phyloP scores from a whole-genome alignment of 192 early-diverging fungal genomes.

The Coemansia sp. region DNA sequence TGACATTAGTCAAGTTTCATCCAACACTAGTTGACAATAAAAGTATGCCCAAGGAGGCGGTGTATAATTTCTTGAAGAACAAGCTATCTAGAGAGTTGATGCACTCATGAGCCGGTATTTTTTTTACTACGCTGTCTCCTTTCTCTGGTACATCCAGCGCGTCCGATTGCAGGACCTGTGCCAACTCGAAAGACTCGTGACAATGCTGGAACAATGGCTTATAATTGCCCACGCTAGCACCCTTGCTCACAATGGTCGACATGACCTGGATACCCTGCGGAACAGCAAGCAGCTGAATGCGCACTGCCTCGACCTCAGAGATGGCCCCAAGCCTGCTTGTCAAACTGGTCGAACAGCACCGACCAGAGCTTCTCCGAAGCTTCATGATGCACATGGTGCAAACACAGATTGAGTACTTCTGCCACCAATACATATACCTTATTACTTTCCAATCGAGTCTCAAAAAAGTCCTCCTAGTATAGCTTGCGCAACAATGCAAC shows the following conservation, averaged over 20 bases:
- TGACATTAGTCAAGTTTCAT: too few species aligned
- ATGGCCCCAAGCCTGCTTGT: conserved; percentile 24
- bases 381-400: conserved; percentile 35
- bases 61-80: too few species aligned
- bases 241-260: conserved; percentile 48
- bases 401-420: conserved; percentile 42
- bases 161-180: background rate
- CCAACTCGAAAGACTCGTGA: conserved; percentile 27
- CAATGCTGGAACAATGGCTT: conserved; percentile 38
- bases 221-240: conserved; percentile 46
- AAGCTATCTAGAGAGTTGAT: background rate
- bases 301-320: background rate
- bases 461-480: conserved; percentile 31
- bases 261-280: conserved; percentile 27
- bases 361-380: conserved; percentile 41
- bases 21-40: too few species aligned
- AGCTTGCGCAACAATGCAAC: conserved; percentile 39
- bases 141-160: background rate
- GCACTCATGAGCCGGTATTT: conserved; percentile 25
- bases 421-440: conserved; percentile 26
- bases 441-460: conserved; percentile 23
- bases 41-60: too few species aligned
- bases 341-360: conserved; percentile 32
- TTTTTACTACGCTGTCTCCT: background rate
- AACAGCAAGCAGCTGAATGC: conserved; percentile 20